Conservation (phyloP, 805 yeast species). For the Brettanomyces bruxellensis region DNA sequence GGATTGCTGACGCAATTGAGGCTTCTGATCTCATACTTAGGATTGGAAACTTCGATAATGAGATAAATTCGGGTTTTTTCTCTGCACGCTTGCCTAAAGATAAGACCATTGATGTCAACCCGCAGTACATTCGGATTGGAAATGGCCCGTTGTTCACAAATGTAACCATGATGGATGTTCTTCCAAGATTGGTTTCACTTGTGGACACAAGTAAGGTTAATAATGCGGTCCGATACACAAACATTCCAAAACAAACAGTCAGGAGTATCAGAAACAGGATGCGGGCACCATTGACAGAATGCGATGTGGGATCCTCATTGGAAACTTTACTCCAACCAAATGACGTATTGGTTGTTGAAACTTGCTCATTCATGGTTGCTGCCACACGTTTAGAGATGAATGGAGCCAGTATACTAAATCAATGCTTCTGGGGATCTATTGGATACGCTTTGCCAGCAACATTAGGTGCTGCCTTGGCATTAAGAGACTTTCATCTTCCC, state of each 20-base stretch:
- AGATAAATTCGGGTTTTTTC: conserved; percentile 57
- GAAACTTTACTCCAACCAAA: conserved; percentile 26
- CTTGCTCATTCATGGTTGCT: conserved; percentile 39
- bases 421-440: conserved; percentile 39
- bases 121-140: conserved; percentile 32
- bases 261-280: background rate
- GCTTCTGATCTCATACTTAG: conserved; percentile 60
- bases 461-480: conserved; percentile 36
- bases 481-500: conserved; percentile 28
- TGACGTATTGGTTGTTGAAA: conserved; percentile 36
- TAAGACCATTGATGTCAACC: conserved; percentile 28
- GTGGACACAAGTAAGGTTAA: conserved; percentile 24
- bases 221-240: background rate
- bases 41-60: conserved; percentile 59
- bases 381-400: conserved; percentile 28
- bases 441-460: conserved; percentile 47
- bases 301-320: conserved; percentile 27
- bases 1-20: conserved; percentile 30
- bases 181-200: conserved; percentile 26
- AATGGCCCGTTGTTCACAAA: conserved; percentile 19
- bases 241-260: background rate
- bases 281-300: conserved; percentile 20
- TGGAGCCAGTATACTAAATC: conserved; percentile 28
- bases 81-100: conserved; percentile 26
- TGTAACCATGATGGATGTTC: conserved; percentile 25